A percentile compares a stretch with the other conserved stretches of the same genome.
These are phyloP conservation scores for Neurospora sp. DNA, from an alignment of 2,329 filamentous ascomycete species.

Conservation along the genomic window DNA sequence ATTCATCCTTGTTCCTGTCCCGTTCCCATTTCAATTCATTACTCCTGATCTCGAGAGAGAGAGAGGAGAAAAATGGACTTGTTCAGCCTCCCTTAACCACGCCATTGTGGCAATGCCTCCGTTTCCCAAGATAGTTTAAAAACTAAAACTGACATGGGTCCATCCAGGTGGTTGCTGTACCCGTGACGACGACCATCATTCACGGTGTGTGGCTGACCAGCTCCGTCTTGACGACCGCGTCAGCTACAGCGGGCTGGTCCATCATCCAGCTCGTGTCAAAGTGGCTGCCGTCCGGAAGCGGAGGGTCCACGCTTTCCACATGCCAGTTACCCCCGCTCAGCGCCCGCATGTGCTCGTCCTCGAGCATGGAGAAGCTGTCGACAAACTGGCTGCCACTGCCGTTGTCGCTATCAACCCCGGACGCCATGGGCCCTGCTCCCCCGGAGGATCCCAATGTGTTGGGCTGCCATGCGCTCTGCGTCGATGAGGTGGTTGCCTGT, in stretches of 20 bases:
- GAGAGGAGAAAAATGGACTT: not conserved
- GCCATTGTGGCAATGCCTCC: not conserved
- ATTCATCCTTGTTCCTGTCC: not conserved
- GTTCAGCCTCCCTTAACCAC: not conserved
- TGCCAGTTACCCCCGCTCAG: not conserved
- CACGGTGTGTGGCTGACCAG: not conserved
- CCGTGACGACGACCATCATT: not conserved
- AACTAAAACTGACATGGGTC: not conserved
- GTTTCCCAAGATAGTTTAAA: not conserved
- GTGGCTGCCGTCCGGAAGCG: conserved; percentile 14
- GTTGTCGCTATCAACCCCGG: not conserved
- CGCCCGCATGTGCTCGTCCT: conserved; percentile 13
- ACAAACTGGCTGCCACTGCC: conserved; percentile 15
- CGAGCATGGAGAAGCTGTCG: conserved; percentile 6
- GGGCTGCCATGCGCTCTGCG: not conserved
- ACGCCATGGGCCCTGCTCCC: not conserved
- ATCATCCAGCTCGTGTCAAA: conserved; percentile 18
- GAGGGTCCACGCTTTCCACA: not conserved
- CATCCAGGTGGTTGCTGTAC: not conserved
- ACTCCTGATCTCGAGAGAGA: not conserved
- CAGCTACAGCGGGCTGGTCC: conserved; percentile 3
- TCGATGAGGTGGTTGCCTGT: not conserved
- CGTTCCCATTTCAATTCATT: not conserved
- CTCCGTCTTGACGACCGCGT: not conserved
- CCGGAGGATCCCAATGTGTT: not conserved